Percentiles rank a stretch among this genome's conserved stretches.
These are phyloP conservation scores for Phytopythium boreale DNA, from an alignment of 352 stramenopile species.

Conservation along the genomic window DNA sequence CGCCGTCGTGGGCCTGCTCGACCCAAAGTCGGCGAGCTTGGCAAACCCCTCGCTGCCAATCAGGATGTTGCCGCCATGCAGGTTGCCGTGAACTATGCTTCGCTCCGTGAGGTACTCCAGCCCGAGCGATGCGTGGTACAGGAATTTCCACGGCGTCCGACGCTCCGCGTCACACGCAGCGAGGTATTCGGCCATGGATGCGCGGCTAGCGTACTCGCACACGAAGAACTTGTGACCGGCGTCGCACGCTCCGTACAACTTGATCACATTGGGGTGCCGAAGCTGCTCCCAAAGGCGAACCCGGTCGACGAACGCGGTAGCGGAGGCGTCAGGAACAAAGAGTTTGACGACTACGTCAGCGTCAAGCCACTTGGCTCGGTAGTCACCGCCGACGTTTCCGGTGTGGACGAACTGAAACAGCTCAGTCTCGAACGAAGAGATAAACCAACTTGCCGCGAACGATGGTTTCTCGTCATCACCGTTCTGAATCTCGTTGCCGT, in stretches of 20 bases:
- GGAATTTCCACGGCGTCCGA: constrained; percentile 13
- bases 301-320: constrained; percentile 2
- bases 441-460: too few relatives aligned
- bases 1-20: constrained; percentile 2
- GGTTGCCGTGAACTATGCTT: constrained; percentile 20
- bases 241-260: not conserved
- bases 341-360: constrained; percentile 14
- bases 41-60: constrained; percentile 13
- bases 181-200: constrained; percentile 17
- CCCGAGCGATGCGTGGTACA: constrained; percentile 23
- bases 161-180: not conserved
- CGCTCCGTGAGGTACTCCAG: constrained; percentile 25
- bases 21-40: constrained; percentile 26
- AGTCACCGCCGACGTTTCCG: not conserved
- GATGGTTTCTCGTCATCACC: too few relatives aligned
- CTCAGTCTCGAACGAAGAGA: not conserved
- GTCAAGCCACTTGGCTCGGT: constrained; percentile 14
- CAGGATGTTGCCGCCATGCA: constrained; percentile 28
- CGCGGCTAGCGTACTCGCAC: constrained; percentile 16
- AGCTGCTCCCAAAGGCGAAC: constrained; percentile 4
- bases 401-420: not conserved
- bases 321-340: not conserved
- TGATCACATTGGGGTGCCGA: not conserved
- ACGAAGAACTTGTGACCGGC: constrained; percentile 14
- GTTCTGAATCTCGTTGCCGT: too few relatives aligned